These are phyloP conservation scores for Epichloe bromicola DNA, from an alignment of 2,329 filamentous ascomycete species.

Conservation along the genomic window DNA sequence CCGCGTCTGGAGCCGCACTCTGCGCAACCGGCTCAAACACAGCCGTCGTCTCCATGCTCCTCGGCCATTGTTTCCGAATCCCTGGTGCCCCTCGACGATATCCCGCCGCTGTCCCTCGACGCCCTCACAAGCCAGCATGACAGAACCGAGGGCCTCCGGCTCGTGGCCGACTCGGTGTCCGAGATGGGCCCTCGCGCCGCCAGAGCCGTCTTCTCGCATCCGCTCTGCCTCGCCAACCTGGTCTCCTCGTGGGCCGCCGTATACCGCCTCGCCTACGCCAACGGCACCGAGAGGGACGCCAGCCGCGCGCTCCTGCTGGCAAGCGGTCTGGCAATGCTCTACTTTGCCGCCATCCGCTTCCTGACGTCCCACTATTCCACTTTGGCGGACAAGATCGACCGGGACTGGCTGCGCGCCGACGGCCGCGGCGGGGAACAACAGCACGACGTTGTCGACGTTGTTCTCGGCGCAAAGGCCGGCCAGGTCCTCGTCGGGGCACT, in stretches of 20 bases:
- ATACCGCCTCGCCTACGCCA: constrained; percentile 34
- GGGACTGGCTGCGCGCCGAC: constrained; percentile 43
- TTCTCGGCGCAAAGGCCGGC: constrained; percentile 56
- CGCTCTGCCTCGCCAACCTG: constrained; percentile 37
- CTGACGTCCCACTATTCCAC: constrained; percentile 48
- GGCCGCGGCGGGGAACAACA: constrained; percentile 30
- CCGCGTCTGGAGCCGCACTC: constrained; percentile 44
- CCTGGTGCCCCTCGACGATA: constrained; percentile 28
- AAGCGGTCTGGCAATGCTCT: constrained; percentile 49
- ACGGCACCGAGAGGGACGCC: constrained; percentile 25
- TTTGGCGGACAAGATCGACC: constrained; percentile 46
- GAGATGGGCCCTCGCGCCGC: constrained; percentile 65
- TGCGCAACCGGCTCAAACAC: constrained; percentile 20
- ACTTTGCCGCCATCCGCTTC: constrained; percentile 48
- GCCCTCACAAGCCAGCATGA: constrained; percentile 41
- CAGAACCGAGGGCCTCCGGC: constrained; percentile 52
- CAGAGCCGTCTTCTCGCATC: constrained; percentile 50
- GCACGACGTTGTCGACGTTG: constrained; percentile 44
- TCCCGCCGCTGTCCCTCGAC: constrained; percentile 53
- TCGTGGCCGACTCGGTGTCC: constrained; percentile 70
- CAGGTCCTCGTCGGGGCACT: constrained; percentile 57
- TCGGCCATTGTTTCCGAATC: constrained; percentile 34
- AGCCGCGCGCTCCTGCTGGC: constrained; percentile 43
- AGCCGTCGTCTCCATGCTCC: constrained; percentile 42
- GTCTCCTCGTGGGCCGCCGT: constrained; percentile 27